phyloP scores from a whole-genome alignment of 2,329 filamentous ascomycete genomes.

The Cladophialophora exuberans region DNA sequence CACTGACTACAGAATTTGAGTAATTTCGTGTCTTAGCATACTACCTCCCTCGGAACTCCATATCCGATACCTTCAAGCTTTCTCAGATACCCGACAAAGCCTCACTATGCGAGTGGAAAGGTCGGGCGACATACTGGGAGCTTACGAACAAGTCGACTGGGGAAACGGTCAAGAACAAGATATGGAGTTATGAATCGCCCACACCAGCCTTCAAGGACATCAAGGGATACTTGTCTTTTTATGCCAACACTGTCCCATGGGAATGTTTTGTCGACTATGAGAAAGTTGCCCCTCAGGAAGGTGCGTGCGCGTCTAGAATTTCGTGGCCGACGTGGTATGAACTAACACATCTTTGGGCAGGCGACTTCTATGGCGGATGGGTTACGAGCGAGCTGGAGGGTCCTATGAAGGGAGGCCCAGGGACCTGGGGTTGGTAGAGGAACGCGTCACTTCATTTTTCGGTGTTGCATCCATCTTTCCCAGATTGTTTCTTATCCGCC shows the following conservation, averaged over 20 bases:
- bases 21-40: constrained; percentile 50
- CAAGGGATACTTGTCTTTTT: constrained; percentile 62
- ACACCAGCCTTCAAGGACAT: constrained; percentile 57
- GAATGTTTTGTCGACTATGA: constrained; percentile 66
- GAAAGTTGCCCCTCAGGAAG: constrained; percentile 50
- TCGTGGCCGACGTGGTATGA: neutral
- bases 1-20: neutral
- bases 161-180: constrained; percentile 53
- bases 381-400: constrained; percentile 64
- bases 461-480: too few species aligned
- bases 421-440: constrained; percentile 40
- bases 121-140: constrained; percentile 61
- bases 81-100: constrained; percentile 47
- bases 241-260: constrained; percentile 59
- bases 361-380: constrained; percentile 68
- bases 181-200: constrained; percentile 64
- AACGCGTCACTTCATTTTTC: too few species aligned
- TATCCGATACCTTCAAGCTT: constrained; percentile 47
- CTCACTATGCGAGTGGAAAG: constrained; percentile 66
- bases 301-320: constrained; percentile 6
- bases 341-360: constrained; percentile 41
- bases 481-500: too few species aligned
- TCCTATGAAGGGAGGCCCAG: constrained; percentile 51
- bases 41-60: constrained; percentile 58
- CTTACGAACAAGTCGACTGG: constrained; percentile 45